These are phyloP conservation scores for Ceratobasidium sp. DNA, from an alignment of 1,284 basidiomycete genomes.

Conservation along the genomic window DNA sequence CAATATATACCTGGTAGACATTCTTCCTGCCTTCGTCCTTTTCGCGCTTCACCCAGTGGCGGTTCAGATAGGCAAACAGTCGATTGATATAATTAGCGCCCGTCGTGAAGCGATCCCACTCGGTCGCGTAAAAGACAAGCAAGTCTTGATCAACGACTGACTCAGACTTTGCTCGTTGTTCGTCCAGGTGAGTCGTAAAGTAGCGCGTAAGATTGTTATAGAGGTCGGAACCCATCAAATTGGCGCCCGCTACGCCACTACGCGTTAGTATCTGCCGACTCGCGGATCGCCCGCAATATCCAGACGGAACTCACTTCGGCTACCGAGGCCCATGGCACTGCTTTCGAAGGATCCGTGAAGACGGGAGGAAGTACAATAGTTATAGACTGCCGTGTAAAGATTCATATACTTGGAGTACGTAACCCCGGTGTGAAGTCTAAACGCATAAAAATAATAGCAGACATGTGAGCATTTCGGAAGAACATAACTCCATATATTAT, in stretches of 20 bases:
- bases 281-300: not conserved
- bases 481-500: constrained; percentile 43
- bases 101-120: constrained; percentile 97
- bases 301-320: constrained; percentile 64
- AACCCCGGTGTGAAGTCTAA: constrained; percentile 82
- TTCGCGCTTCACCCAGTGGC: constrained; percentile 99
- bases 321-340: constrained; percentile 58
- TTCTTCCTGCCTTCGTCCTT: constrained; percentile 97
- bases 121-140: constrained; percentile 88
- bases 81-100: constrained; percentile 97
- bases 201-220: constrained; percentile 91
- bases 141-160: constrained; percentile 86
- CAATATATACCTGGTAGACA: constrained; percentile 96
- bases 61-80: constrained; percentile 96
- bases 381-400: constrained; percentile 94
- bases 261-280: not conserved
- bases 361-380: constrained; percentile 94
- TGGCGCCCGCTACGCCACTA: constrained; percentile 77
- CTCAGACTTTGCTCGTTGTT: constrained; percentile 79
- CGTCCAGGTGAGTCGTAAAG: constrained; percentile 81
- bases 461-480: constrained; percentile 45
- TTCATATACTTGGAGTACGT: constrained; percentile 93
- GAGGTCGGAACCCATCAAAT: constrained; percentile 93
- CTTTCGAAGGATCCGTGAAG: constrained; percentile 72
- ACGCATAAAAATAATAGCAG: constrained; percentile 6